These are phyloP conservation scores for Diaporthe australafricana DNA, from an alignment of 2,329 filamentous ascomycete species.

Conservation along the genomic window DNA sequence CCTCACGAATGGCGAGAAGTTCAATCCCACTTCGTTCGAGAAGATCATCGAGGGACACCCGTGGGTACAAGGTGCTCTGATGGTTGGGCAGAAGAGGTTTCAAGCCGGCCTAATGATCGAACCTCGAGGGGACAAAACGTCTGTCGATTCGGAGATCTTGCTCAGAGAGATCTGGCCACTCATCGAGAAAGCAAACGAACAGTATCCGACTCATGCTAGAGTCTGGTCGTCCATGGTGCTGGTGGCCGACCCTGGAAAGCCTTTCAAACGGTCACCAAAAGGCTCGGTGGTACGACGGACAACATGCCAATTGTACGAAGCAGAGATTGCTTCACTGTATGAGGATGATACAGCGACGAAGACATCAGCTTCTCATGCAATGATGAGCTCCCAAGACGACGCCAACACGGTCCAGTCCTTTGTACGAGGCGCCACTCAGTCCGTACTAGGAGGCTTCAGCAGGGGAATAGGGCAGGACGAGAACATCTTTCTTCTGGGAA, in stretches of 20 bases:
- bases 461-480: neutral
- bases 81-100: neutral
- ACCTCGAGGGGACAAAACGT: neutral
- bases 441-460: neutral
- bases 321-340: neutral
- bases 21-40: neutral
- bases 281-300: neutral
- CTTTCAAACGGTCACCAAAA: neutral
- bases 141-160: neutral
- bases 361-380: neutral
- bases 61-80: neutral
- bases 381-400: neutral
- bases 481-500: neutral
- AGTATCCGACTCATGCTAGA: neutral
- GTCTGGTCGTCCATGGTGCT: neutral
- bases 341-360: neutral
- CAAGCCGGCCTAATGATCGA: neutral
- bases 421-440: neutral
- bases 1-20: neutral
- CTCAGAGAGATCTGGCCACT: neutral
- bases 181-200: neutral
- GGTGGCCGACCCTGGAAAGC: neutral
- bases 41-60: neutral
- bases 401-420: neutral
- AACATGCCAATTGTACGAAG: neutral